phyloP scores from a whole-genome alignment of 83 land plant species.

The Picea abies region DNA sequence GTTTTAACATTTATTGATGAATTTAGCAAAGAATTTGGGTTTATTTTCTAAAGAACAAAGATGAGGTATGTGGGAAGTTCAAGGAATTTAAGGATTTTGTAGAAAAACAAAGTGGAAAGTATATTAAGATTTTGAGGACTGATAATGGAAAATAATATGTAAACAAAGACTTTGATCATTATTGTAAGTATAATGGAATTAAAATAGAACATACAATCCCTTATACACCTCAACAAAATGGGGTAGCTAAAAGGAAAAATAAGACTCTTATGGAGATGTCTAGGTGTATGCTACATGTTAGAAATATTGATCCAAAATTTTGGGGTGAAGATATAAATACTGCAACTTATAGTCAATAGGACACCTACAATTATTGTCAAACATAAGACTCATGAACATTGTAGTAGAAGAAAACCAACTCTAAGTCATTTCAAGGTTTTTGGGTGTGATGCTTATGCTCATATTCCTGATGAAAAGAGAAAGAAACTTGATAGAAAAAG shows the following conservation, averaged over 20 bases:
- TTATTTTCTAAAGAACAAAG: background rate
- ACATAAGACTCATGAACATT: background rate
- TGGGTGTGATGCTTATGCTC: background rate
- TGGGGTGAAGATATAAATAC: no score
- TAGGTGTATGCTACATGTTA: slow-evolving; percentile 2
- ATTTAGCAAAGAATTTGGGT: background rate
- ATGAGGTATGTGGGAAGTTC: background rate
- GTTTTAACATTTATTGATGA: background rate
- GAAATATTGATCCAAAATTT: slow-evolving; percentile 4
- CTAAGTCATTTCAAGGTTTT: background rate
- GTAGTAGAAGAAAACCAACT: background rate
- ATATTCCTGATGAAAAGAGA: background rate
- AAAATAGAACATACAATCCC: background rate
- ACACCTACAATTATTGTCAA: no score
- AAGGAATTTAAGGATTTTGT: background rate
- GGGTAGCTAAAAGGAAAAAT: slow-evolving; percentile 21
- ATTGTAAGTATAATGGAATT: background rate
- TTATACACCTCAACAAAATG: slow-evolving; percentile 19
- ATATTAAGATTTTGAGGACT: background rate
- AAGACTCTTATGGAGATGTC: slow-evolving; percentile 9
- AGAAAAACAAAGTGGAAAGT: background rate
- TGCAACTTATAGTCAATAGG: no score
- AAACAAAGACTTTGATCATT: background rate
- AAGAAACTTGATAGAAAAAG: background rate
- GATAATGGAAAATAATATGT: background rate